These are phyloP conservation scores for Tetracladium setigerum DNA, from an alignment of 495 filamentous ascomycete genomes.

Conservation along the genomic window DNA sequence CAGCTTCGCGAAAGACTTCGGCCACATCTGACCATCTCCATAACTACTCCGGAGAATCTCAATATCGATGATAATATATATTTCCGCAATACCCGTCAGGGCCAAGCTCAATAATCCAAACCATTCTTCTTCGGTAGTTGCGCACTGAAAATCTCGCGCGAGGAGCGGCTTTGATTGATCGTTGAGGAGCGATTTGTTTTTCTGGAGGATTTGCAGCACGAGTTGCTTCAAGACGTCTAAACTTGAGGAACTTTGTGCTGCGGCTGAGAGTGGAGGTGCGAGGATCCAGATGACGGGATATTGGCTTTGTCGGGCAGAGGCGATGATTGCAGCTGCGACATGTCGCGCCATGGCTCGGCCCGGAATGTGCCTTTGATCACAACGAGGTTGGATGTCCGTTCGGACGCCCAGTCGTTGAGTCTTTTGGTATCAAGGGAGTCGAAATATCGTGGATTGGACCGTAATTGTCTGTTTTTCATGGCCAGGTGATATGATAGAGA, in stretches of 20 bases:
- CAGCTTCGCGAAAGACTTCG: too few relatives aligned
- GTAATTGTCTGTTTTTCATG: too few relatives aligned
- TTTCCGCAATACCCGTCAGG: not conserved
- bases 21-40: too few relatives aligned
- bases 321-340: not conserved
- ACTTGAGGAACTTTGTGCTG: not conserved
- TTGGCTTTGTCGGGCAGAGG: not conserved
- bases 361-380: not conserved
- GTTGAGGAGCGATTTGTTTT: not conserved
- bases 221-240: slow-evolving; percentile 1
- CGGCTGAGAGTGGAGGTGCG: not conserved
- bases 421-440: not conserved
- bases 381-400: not conserved
- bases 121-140: not conserved
- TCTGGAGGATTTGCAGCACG: not conserved
- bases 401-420: not conserved
- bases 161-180: not conserved
- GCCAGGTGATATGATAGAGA: too few relatives aligned
- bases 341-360: not conserved
- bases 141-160: not conserved
- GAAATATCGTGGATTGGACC: too few relatives aligned
- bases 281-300: not conserved
- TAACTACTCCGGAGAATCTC: too few relatives aligned
- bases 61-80: slow-evolving; percentile 85
- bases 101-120: not conserved